These are phyloP conservation scores for Hanseniaspora meyeri DNA, from an alignment of 805 yeast species.

Conservation along the genomic window DNA sequence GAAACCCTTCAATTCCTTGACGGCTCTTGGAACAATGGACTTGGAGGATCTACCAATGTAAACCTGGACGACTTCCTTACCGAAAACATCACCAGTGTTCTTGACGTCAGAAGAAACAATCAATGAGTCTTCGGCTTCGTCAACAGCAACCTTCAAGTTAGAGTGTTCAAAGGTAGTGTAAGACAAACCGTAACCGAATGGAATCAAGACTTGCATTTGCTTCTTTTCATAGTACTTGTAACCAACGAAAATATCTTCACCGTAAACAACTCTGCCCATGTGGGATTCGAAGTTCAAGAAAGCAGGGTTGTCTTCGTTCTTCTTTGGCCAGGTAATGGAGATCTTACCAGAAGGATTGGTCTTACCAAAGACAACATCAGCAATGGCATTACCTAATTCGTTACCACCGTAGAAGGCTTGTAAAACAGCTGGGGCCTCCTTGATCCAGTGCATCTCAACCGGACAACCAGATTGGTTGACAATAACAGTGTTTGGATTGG, in stretches of 20 bases:
- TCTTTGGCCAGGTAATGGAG: conserved; percentile 43
- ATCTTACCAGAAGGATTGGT: conserved; percentile 50
- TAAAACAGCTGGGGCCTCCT: conserved; percentile 32
- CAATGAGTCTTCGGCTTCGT: conserved; percentile 22
- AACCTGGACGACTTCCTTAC: conserved; percentile 46
- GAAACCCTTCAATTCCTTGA: conserved; percentile 50
- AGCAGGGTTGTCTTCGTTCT: conserved; percentile 44
- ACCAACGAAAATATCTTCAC: conserved; percentile 57
- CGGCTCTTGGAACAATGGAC: conserved; percentile 35
- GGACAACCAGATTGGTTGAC: conserved; percentile 54
- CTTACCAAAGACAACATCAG: conserved; percentile 50
- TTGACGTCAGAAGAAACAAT: conserved; percentile 31
- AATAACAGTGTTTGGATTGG: conserved; percentile 39
- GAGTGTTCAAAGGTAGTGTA: conserved; percentile 40
- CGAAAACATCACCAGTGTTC: conserved; percentile 38
- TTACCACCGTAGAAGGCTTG: conserved; percentile 50
- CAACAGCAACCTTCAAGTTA: conserved; percentile 28
- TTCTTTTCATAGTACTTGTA: conserved; percentile 48
- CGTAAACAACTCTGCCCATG: conserved; percentile 44
- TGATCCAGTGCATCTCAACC: conserved; percentile 44
- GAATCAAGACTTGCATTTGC: conserved; percentile 38
- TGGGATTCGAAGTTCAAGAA: conserved; percentile 40
- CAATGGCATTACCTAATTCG: conserved; percentile 47
- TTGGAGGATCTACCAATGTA: conserved; percentile 32
- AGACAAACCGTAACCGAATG: conserved; percentile 54